Base-by-base conservation (phyloP, 2,329 filamentous ascomycete genomes). In the Myotisia sp. region DNA sequence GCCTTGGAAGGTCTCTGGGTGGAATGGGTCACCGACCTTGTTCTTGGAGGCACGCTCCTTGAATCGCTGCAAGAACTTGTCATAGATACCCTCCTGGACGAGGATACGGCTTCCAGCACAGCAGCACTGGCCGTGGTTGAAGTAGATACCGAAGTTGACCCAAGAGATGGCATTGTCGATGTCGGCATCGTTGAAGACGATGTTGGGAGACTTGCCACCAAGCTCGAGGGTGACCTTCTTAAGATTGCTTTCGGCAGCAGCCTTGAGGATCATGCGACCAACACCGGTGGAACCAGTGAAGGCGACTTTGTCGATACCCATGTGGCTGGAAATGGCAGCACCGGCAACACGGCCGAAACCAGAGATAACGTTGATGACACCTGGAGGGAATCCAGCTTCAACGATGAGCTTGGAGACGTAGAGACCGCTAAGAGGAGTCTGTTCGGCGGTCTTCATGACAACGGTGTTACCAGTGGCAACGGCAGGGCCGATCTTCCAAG, bases 401-500 rank as follows among this genome's bases (percentile, higher is more conserved):
- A 70, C 63, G 50, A 69, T 55, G 35, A 75, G 63, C 36, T 55
- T 65, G 36, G 61, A 58, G 18, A 66, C 67, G 38, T 68, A 62
- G 36, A 72, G 63, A 58, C 80, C 86, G 53, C 70, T 76, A 2
- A 79, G 61, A 2, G 75, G 75, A 0, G 74, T 78, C 56, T 78
- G 74, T 49, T 79, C 75, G 6, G 75, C 72, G 5, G 74, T 67
- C 59, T 79, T 79, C 23, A 79, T 54, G 20, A 79, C 61, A 9
- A 79, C 56, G 3, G 70, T 70, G 52, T 77, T 77, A 37, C 72
- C 73, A 35, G 67, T 63, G 3, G 72, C 72, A 12, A 79, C 44
- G 10, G 74, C 74, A 14, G 81, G 81, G 12, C 78, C 81, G 2
- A 87, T 65, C 72, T 92, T 92, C 83, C 83, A 92, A 34, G 80